Percentiles rank a stretch among this genome's conserved stretches.
Evolutionary conservation across 495 filamentous ascomycete species (phyloP).

Genomic region (Penicillium herquei): DNA sequence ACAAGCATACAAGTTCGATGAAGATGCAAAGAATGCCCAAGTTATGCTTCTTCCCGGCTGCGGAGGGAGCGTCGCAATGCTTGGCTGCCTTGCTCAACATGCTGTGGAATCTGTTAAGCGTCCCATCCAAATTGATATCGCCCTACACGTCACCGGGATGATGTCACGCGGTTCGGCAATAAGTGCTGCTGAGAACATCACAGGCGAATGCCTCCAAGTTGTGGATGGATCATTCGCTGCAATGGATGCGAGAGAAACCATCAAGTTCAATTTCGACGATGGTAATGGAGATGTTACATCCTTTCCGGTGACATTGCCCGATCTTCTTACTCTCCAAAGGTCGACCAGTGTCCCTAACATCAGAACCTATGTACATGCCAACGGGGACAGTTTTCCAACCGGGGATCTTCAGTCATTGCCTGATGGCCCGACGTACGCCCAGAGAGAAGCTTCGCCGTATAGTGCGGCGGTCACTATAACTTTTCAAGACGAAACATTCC

Average conservation of each 20-base stretch:
- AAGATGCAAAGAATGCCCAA: not conserved
- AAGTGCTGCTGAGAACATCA: constrained; percentile 4
- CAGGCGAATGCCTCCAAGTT: constrained; percentile 1
- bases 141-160: constrained; percentile 3
- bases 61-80: constrained; percentile 9
- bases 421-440: constrained; percentile 1
- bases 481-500: not conserved
- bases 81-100: constrained; percentile 7
- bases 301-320: constrained; percentile 7
- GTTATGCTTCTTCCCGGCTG: constrained; percentile 9
- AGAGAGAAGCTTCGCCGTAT: constrained; percentile 7
- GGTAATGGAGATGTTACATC: constrained; percentile 4
- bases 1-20: constrained; percentile 2
- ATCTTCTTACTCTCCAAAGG: constrained; percentile 4
- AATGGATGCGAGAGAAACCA: not conserved
- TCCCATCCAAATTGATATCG: constrained; percentile 3
- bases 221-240: constrained; percentile 1
- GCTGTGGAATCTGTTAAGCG: not conserved
- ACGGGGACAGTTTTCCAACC: constrained; percentile 2
- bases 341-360: constrained; percentile 1
- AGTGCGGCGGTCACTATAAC: constrained; percentile 1
- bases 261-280: constrained; percentile 5
- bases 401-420: constrained; percentile 1
- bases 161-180: constrained; percentile 7
- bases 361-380: constrained; percentile 3